phyloP scores from a whole-genome alignment of 495 filamentous ascomycete species.

The Tuber umbilicatum region DNA sequence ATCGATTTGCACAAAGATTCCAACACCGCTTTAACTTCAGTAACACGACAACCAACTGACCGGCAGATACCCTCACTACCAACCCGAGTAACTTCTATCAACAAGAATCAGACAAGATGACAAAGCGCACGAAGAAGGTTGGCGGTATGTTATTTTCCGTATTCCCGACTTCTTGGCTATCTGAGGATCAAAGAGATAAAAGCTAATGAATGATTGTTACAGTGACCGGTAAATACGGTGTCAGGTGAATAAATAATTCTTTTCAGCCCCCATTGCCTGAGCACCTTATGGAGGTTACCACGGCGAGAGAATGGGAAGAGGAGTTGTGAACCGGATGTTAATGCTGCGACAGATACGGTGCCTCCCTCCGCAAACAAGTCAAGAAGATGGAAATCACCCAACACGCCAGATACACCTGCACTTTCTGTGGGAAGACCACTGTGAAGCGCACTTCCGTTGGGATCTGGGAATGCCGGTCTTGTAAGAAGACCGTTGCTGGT shows the following conservation, averaged over 20 bases:
- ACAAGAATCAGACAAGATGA: slow-evolving; percentile 62
- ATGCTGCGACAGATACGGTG: slow-evolving; percentile 69
- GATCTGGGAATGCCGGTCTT: slow-evolving; percentile 93
- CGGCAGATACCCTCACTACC: slow-evolving; percentile 21
- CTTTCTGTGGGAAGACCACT: slow-evolving; percentile 91
- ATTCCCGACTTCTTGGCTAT: background rate
- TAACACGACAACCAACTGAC: slow-evolving; percentile 13
- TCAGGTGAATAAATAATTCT: slow-evolving; percentile 53
- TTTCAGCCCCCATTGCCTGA: slow-evolving; percentile 5
- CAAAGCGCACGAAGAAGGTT: slow-evolving; percentile 98
- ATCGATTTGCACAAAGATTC: slow-evolving; percentile 5
- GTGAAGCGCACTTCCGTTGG: slow-evolving; percentile 89
- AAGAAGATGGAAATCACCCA: slow-evolving; percentile 99
- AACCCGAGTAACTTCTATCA: slow-evolving; percentile 15
- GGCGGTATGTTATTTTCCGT: slow-evolving; percentile 53
- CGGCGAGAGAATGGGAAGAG: slow-evolving; percentile 13
- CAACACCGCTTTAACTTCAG: background rate
- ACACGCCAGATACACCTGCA: slow-evolving; percentile 88
- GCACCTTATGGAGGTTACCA: background rate
- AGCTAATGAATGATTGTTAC: slow-evolving; percentile 14
- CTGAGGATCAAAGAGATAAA: background rate
- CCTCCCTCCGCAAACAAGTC: slow-evolving; percentile 98
- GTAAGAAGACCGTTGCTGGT: slow-evolving; percentile 90
- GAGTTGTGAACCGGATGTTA: slow-evolving; percentile 14
- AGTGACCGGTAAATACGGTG: slow-evolving; percentile 66